Evolutionary conservation across 768 basidiomycete species (phyloP).

Genomic region (Tricholoma saponaceum): DNA sequence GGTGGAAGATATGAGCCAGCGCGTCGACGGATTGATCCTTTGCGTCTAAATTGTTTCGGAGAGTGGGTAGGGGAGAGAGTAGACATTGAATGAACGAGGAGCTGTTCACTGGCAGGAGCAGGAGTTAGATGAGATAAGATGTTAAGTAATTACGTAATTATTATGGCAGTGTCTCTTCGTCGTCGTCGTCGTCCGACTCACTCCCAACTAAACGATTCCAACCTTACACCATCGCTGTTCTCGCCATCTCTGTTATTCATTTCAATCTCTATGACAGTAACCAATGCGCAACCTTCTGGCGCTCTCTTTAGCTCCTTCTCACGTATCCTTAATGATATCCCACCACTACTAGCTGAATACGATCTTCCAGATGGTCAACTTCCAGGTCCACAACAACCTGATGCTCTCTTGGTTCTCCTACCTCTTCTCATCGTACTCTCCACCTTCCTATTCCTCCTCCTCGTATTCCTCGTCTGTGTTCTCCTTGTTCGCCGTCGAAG

Average conservation of each 20-base stretch:
- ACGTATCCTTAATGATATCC: conserved; percentile 3
- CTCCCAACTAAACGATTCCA: too few relatives aligned
- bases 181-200: too few relatives aligned
- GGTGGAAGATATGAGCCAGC: conserved; percentile 58
- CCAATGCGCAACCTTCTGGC: neutral
- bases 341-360: conserved; percentile 5
- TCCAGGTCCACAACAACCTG: conserved; percentile 35
- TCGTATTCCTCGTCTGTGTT: conserved; percentile 88
- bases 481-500: conserved; percentile 76
- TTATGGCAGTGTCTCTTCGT: neutral
- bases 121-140: conserved; percentile 2
- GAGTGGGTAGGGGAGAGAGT: conserved; percentile 49
- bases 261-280: conserved; percentile 8
- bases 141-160: conserved; percentile 7
- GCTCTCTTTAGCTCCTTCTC: neutral
- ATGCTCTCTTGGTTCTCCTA: conserved; percentile 82
- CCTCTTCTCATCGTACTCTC: conserved; percentile 93
- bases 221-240: neutral
- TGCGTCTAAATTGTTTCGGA: conserved; percentile 50
- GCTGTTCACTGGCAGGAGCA: too few relatives aligned
- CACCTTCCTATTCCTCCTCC: conserved; percentile 87
- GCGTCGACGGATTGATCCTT: conserved; percentile 52
- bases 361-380: conserved; percentile 20
- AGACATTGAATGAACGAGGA: conserved; percentile 27
- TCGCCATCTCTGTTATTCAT: neutral